Base-by-base conservation (phyloP, 2,329 filamentous ascomycete species). In the Exserohilum rostratum region DNA sequence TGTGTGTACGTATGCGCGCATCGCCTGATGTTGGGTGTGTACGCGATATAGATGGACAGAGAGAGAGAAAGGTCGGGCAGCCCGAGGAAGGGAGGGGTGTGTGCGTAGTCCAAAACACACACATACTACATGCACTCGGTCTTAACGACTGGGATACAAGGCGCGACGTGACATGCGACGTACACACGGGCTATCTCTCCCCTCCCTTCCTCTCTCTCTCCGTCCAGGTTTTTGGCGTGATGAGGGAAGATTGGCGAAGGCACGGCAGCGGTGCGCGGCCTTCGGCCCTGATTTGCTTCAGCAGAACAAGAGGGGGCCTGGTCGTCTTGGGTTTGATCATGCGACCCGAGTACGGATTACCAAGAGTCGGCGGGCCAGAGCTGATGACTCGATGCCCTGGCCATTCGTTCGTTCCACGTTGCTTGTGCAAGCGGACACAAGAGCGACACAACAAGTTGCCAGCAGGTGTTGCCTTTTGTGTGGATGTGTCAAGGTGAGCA, bases 341-440 rank as follows among this genome's bases (percentile, higher is more conserved):
- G 49, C 52, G 51, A 58, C 52, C 22, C 39, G 25, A 27, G 31
- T 25, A 34, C 53, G 45, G 33, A 39, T 31, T 29, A n/a, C 43
- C 13, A n/a, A n/a, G n/a, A n/a, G 27, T 34, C 29, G 38, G 37
- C n/a, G 15, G 44, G 17, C n/a, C n/a, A n/a, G 43, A 54, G 44
- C 48, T 61, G 46, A 57, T 66, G 61, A 68, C 58, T 45, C 50
- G 34, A 31, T 44, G 33, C 29, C 46, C 47, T 46, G 39, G 34
- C 37, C 42, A 47, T 42, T 65, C 52, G 61, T 68, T 68, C 61
- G 68, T 65, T 70, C 60, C 66, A 70, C 68, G 66, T 69, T 64
- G 64, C 58, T 59, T 50, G 58, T 55, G 39, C 39, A 35, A 49
- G 44, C 22, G 11, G 37, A 43, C 54, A 53, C 48, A 33, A 47